Evolutionary conservation across 106 monocot genomes (phyloP), one percentile per base, ranked within the genome.

Genomic region (Dendrobium chrysotoxum): DNA sequence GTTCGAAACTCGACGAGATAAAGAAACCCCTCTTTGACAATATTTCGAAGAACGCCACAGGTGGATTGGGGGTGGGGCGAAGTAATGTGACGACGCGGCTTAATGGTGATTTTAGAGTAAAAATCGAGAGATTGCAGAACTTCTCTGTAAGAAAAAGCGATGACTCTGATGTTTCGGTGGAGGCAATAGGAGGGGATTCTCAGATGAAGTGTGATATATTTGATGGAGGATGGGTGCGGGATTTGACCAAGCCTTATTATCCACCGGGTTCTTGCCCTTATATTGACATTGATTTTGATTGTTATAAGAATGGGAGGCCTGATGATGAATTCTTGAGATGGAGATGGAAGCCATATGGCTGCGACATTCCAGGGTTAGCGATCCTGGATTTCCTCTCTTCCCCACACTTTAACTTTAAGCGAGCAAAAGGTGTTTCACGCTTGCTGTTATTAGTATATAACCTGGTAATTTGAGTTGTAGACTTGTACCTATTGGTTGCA

Each of bases 281-380:
- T 40, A 78, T 83, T 38, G 82, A 83, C 75, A 72, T 25, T 13
- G 87, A 87, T 80, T 96, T 92, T 77, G 78, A 92, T 58, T 96
- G 96, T 67, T 84, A 87, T 53, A 87, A 86, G 74, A 96, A 96
- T 78, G 94, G 90, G 65, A 92, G 96, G 81, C 90, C 88, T 25
- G 93, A 96, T 75, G 28, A 77, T 9, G 88, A 84, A 35, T 96
- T 86, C 78, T 82, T 96, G 87, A 93, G 76, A 75, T 96, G 96
- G 94, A 87, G 90, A 78, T 96, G 96, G 94, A 94, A 89, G 76
- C 94, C 94, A 7, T 77, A 87, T 75, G 86, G 20, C 64, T 96
- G 96, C 78, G 21, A 89, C 78, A 92, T 94, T 74, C 94, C 93
- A 13, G 84, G 94, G 96, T 90, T 58, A 77, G 44, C 67, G 18